Evolutionary conservation across 2,329 filamentous ascomycete species (phyloP).

Genomic region (Penicillium sp.): DNA sequence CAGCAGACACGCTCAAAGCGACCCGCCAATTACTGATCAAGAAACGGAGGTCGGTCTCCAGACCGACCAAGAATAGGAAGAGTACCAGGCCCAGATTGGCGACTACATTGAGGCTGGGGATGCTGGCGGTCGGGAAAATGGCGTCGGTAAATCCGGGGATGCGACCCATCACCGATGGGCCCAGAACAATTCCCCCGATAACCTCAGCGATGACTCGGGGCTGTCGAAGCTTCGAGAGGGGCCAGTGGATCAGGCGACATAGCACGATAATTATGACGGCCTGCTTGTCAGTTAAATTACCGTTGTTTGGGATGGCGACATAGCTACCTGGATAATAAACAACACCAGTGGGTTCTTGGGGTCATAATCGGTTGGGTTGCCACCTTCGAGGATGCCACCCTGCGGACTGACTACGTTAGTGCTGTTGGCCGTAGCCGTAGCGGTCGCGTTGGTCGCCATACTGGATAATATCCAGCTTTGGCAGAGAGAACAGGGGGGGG

Average conservation of each 20-base stretch:
- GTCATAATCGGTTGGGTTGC: constrained; percentile 68
- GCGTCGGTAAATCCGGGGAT: constrained; percentile 73
- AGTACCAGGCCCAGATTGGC: constrained; percentile 82
- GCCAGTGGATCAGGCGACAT: constrained; percentile 72
- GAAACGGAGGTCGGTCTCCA: constrained; percentile 81
- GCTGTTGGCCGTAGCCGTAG: constrained; percentile 15
- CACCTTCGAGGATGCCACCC: constrained; percentile 69
- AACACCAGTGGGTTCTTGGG: constrained; percentile 69
- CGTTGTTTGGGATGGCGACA: neutral
- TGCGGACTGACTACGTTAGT: constrained; percentile 48
- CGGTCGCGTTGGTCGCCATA: constrained; percentile 24
- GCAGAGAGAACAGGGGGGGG: neutral
- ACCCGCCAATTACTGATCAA: constrained; percentile 78
- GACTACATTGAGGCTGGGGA: constrained; percentile 72
- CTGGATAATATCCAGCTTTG: neutral
- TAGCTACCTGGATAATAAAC: constrained; percentile 70
- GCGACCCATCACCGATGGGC: constrained; percentile 83
- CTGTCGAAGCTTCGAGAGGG: constrained; percentile 73
- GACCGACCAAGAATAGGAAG: constrained; percentile 82
- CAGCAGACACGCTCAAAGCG: constrained; percentile 72
- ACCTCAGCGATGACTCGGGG: constrained; percentile 83
- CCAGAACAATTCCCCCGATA: constrained; percentile 78
- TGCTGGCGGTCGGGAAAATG: constrained; percentile 75
- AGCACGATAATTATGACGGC: constrained; percentile 72
- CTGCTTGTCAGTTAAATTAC: constrained; percentile 26